These are phyloP conservation scores for Bipolaris sorokiniana DNA, from an alignment of 2,329 filamentous ascomycete genomes.

Conservation along the genomic window DNA sequence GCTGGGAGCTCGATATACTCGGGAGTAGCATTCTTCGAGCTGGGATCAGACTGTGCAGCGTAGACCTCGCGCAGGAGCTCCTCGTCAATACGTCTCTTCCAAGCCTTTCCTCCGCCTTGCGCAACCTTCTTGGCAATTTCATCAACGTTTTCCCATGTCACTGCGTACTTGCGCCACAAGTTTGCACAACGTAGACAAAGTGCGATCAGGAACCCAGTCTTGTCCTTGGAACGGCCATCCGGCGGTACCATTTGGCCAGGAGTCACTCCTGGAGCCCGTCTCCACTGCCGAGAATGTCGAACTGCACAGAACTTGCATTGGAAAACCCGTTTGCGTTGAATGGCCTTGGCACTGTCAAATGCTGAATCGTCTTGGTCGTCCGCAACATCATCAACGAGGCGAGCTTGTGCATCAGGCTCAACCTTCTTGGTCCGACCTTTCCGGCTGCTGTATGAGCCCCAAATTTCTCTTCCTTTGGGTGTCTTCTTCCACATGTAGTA, in stretches of 20 bases:
- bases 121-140: conserved; percentile 88
- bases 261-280: conserved; percentile 79
- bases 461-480: conserved; percentile 80
- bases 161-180: conserved; percentile 93
- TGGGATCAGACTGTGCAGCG: conserved; percentile 43
- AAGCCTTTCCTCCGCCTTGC: conserved; percentile 77
- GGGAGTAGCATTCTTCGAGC: conserved; percentile 30
- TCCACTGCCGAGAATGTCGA: conserved; percentile 84
- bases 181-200: conserved; percentile 90
- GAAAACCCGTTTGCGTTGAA: conserved; percentile 78
- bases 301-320: conserved; percentile 92
- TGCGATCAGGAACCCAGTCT: conserved; percentile 75
- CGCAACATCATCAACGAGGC: conserved; percentile 88
- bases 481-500: conserved; percentile 99
- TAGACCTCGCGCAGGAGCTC: conserved; percentile 77
- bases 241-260: conserved; percentile 72
- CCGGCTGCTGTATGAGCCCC: conserved; percentile 85
- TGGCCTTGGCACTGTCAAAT: conserved; percentile 87
- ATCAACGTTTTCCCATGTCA: conserved; percentile 93
- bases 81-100: conserved; percentile 89
- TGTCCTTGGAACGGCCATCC: conserved; percentile 79
- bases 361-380: conserved; percentile 94
- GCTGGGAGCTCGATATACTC: conserved; percentile 38
- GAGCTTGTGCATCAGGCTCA: conserved; percentile 63
- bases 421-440: conserved; percentile 87